Percentiles rank a stretch among this genome's conserved stretches.
These are phyloP conservation scores for Aspergillus biplanus DNA, from an alignment of 495 filamentous ascomycete genomes.

Conservation along the genomic window DNA sequence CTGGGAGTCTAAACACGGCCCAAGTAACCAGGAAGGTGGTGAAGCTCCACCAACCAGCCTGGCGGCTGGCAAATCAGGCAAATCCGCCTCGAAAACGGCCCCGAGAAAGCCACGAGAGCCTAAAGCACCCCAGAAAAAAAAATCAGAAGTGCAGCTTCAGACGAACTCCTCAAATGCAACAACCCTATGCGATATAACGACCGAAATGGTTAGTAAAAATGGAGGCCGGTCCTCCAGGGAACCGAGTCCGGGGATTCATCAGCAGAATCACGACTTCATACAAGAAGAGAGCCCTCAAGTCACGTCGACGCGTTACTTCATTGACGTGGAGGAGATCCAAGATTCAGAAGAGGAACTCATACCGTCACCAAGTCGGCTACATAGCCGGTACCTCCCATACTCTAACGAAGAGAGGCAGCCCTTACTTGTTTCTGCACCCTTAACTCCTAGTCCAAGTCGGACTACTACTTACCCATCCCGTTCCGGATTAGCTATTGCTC, in stretches of 20 bases:
- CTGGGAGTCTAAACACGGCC: constrained; percentile 60
- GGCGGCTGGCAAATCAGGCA: constrained; percentile 1
- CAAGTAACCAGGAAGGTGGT: neutral
- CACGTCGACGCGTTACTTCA: constrained; percentile 26
- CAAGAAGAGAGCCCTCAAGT: neutral
- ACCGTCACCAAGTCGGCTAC: constrained; percentile 40
- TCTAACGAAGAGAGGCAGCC: constrained; percentile 5
- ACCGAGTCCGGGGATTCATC: neutral
- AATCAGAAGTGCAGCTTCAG: constrained; percentile 20
- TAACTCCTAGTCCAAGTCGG: constrained; percentile 7
- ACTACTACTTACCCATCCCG: neutral
- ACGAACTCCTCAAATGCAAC: neutral
- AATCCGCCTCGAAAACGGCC: constrained; percentile 7
- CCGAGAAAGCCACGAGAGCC: constrained; percentile 6
- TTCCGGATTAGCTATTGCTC: neutral
- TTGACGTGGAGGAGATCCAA: constrained; percentile 61
- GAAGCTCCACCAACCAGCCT: constrained; percentile 6
- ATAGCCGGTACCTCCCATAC: constrained; percentile 25
- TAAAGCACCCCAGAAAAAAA: constrained; percentile 15
- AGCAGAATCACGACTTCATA: neutral
- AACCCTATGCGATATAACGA: neutral
- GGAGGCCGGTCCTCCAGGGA: neutral
- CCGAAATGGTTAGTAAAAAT: neutral
- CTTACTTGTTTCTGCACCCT: constrained; percentile 9
- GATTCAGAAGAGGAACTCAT: constrained; percentile 61